Evolutionary conservation across 352 stramenopile genomes (phyloP).

Genomic region (Thraustotheca clavata): DNA sequence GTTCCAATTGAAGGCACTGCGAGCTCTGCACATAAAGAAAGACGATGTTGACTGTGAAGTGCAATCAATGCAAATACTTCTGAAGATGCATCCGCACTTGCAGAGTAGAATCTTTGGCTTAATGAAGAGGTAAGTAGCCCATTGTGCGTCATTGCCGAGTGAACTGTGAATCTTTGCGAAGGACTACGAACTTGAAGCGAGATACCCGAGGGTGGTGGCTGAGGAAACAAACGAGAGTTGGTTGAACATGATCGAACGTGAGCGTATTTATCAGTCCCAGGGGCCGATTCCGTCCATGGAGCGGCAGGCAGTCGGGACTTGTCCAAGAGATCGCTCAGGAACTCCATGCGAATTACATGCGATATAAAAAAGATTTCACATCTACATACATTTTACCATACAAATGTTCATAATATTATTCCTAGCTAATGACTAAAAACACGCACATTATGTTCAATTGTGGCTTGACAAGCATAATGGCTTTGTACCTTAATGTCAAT

Average conservation of each 20-base stretch:
- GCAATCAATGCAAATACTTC: background rate
- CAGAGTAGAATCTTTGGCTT: slow-evolving; percentile 1
- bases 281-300: background rate
- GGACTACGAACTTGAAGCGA: slow-evolving; percentile 12
- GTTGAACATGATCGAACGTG: background rate
- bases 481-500: too few species aligned
- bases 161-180: background rate
- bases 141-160: slow-evolving; percentile 5
- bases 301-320: background rate
- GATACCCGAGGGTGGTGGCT: background rate
- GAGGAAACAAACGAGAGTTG: slow-evolving; percentile 14
- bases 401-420: slow-evolving; percentile 13
- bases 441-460: background rate
- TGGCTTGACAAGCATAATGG: too few species aligned
- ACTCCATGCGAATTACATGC: too few species aligned
- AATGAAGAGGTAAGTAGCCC: slow-evolving; percentile 4
- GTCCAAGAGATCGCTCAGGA: slow-evolving; percentile 20
- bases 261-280: background rate
- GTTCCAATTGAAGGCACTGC: background rate
- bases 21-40: slow-evolving; percentile 16
- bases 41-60: slow-evolving; percentile 14
- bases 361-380: background rate
- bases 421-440: background rate
- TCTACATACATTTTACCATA: background rate
- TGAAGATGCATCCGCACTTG: background rate